Conservation (phyloP, 495 filamentous ascomycete genomes). For the Hyaloscypha bicolor region DNA sequence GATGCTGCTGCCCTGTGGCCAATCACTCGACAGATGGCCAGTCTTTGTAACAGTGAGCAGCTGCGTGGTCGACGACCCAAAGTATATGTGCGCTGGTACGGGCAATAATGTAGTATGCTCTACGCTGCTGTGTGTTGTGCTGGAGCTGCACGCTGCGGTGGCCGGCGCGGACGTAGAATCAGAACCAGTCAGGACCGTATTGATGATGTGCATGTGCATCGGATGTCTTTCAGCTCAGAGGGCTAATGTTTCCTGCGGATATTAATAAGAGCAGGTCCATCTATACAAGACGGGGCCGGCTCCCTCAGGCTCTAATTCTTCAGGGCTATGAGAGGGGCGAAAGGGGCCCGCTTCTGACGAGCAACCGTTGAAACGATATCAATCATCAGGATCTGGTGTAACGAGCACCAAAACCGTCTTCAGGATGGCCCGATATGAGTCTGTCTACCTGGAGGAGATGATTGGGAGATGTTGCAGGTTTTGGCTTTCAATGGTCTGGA, state of each 20-base stretch:
- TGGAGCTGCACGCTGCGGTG: neutral
- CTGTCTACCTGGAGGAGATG: conserved; percentile 17
- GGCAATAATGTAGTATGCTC: neutral
- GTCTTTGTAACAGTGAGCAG: conserved; percentile 14
- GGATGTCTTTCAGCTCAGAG: conserved; percentile 15
- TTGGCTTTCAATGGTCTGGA: conserved; percentile 10
- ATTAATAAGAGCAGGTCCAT: conserved; percentile 25
- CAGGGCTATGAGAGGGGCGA: conserved; percentile 3
- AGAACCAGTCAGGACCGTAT: neutral
- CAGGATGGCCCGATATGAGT: neutral
- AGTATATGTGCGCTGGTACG: neutral
- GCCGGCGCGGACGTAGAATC: too few species aligned
- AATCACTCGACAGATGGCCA: neutral
- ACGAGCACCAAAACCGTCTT: conserved; percentile 10
- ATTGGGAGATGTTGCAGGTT: conserved; percentile 14
- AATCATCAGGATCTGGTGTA: neutral
- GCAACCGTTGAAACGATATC: neutral
- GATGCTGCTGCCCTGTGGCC: conserved; percentile 1
- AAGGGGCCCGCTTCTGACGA: conserved; percentile 5
- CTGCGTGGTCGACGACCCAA: neutral
- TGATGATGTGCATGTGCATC: conserved; percentile 24
- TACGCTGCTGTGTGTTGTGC: neutral
- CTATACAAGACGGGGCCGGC: conserved; percentile 24
- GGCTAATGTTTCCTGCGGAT: conserved; percentile 26
- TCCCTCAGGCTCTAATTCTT: neutral